Evolutionary conservation across 345 rosid species (phyloP).

Genomic region (Camelina sativa): DNA sequence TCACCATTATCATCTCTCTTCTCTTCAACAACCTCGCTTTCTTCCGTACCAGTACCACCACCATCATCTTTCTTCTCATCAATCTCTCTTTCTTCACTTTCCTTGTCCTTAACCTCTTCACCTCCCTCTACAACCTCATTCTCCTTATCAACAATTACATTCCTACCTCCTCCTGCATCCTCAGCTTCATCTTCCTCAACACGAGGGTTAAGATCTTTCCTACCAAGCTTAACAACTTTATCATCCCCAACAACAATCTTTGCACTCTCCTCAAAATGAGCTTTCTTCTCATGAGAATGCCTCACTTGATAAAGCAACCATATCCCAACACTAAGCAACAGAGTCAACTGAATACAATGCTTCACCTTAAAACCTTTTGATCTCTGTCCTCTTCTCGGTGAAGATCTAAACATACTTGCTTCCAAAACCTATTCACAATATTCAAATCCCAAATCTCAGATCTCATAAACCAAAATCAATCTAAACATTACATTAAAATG

Average conservation of each 20-base stretch:
- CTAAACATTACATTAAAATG: not conserved
- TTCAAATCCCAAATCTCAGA: conserved; percentile 38
- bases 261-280: conserved; percentile 43
- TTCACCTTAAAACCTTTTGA: conserved; percentile 87
- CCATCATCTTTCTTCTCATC: conserved; percentile 18
- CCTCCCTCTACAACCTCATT: conserved; percentile 35
- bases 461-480: conserved; percentile 16
- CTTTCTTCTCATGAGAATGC: conserved; percentile 77
- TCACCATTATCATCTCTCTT: conserved; percentile 7
- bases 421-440: conserved; percentile 6
- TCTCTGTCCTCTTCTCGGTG: conserved; percentile 70
- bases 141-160: conserved; percentile 37
- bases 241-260: conserved; percentile 49
- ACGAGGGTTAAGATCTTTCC: conserved; percentile 68
- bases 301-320: conserved; percentile 90
- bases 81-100: conserved; percentile 11
- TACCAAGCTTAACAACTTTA: conserved; percentile 62
- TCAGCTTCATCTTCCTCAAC: conserved; percentile 33
- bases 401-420: conserved; percentile 62
- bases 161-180: conserved; percentile 49
- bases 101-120: conserved; percentile 27
- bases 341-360: conserved; percentile 83
- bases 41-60: too few species aligned
- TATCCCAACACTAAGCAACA: conserved; percentile 75
- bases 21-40: conserved; percentile 20